Conservation (phyloP, 371 early-diverging fungal genomes). For the Mortierella sp. region DNA sequence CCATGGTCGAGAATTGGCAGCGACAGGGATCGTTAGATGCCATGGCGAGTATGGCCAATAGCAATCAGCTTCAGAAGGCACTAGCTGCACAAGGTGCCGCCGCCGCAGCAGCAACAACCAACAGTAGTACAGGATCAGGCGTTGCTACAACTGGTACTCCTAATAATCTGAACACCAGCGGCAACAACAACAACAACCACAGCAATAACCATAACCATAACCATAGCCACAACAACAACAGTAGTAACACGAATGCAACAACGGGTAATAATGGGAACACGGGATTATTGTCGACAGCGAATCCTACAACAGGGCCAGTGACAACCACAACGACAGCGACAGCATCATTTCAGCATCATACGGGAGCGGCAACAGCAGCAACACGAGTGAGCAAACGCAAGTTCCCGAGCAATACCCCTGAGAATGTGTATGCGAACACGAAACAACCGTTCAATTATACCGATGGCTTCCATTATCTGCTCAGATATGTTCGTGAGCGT, state of each 20-base stretch:
- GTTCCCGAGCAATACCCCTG: slow-evolving; percentile 57
- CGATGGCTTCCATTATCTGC: slow-evolving; percentile 89
- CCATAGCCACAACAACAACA: slow-evolving; percentile 15
- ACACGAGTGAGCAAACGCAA: slow-evolving; percentile 45
- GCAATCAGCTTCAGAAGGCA: slow-evolving; percentile 40
- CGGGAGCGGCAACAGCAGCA: slow-evolving; percentile 17
- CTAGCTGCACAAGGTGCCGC: slow-evolving; percentile 44
- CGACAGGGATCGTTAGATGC: slow-evolving; percentile 36
- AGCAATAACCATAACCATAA: slow-evolving; percentile 7
- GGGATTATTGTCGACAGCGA: slow-evolving; percentile 16
- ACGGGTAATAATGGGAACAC: not conserved
- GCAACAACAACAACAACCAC: slow-evolving; percentile 8
- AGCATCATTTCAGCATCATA: slow-evolving; percentile 27
- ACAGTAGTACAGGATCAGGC: slow-evolving; percentile 35
- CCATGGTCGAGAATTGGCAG: slow-evolving; percentile 47
- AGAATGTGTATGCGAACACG: slow-evolving; percentile 80
- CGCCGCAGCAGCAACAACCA: slow-evolving; percentile 26
- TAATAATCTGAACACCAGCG: slow-evolving; percentile 1
- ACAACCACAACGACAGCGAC: slow-evolving; percentile 6
- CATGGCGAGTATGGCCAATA: slow-evolving; percentile 32
- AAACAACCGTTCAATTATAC: slow-evolving; percentile 86
- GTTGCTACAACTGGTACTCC: slow-evolving; percentile 25
- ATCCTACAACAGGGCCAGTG: too few relatives aligned
- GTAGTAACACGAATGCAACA: slow-evolving; percentile 7
- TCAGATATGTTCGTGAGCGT: slow-evolving; percentile 79